These are phyloP conservation scores for Trametes maxima DNA, from an alignment of 768 basidiomycete species.

Conservation along the genomic window DNA sequence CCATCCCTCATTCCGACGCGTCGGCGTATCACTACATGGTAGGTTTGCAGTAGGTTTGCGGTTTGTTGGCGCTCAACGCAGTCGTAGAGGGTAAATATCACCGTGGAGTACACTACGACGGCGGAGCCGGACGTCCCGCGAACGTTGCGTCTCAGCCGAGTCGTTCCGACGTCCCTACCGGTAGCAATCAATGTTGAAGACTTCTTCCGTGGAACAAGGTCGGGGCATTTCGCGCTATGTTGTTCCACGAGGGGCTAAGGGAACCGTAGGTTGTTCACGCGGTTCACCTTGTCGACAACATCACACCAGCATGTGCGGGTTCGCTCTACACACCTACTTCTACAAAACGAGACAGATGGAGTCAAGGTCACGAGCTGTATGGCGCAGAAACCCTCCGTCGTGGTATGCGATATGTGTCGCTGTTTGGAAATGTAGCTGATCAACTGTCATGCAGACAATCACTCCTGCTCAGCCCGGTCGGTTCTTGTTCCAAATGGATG, in stretches of 20 bases:
- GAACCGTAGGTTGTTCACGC: constrained; percentile 73
- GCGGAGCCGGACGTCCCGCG: constrained; percentile 56
- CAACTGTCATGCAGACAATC: constrained; percentile 56
- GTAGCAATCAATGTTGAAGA: constrained; percentile 95
- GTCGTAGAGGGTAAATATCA: constrained; percentile 65
- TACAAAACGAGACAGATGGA: constrained; percentile 47
- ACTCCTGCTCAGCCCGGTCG: constrained; percentile 75
- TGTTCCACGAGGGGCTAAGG: neutral
- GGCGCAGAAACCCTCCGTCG: constrained; percentile 46
- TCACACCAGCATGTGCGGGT: constrained; percentile 81
- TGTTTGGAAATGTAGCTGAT: neutral
- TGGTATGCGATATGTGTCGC: constrained; percentile 42
- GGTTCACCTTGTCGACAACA: constrained; percentile 86
- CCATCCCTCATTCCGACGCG: constrained; percentile 68
- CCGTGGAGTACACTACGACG: constrained; percentile 67
- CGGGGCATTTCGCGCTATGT: constrained; percentile 15
- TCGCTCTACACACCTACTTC: constrained; percentile 55
- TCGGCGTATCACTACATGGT: constrained; percentile 66
- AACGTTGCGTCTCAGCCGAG: constrained; percentile 53
- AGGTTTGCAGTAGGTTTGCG: constrained; percentile 21
- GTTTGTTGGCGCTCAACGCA: neutral
- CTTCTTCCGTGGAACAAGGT: constrained; percentile 90
- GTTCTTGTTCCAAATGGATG: constrained; percentile 81
- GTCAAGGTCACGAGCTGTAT: constrained; percentile 55
- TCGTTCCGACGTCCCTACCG: constrained; percentile 72